phyloP scores from a whole-genome alignment of 2,329 filamentous ascomycete species.

The Thelonectria discophora region DNA sequence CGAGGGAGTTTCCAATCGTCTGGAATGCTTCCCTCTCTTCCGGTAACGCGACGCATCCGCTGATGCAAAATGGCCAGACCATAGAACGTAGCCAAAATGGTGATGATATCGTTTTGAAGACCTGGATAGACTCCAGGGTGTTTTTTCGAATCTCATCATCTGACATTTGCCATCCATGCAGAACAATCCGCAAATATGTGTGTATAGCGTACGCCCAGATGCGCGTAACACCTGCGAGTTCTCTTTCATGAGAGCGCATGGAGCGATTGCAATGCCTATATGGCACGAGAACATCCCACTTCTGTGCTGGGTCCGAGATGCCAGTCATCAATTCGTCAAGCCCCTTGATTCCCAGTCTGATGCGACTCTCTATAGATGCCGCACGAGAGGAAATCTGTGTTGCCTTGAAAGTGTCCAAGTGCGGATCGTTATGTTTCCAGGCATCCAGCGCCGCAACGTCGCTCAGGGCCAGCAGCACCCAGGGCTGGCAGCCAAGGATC shows the following conservation, averaged over 20 bases:
- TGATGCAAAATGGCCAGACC: slow-evolving; percentile 18
- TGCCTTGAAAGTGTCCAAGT: neutral
- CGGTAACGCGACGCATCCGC: slow-evolving; percentile 6
- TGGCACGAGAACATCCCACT: neutral
- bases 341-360: neutral
- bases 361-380: neutral
- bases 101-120: neutral
- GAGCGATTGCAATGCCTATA: neutral
- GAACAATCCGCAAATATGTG: neutral
- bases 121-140: neutral
- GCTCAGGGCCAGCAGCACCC: slow-evolving; percentile 11
- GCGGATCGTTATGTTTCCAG: neutral
- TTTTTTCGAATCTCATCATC: neutral
- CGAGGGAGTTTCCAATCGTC: neutral
- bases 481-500: slow-evolving; percentile 11
- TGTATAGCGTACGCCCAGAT: slow-evolving; percentile 9
- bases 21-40: neutral
- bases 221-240: neutral
- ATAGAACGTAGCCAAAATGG: slow-evolving; percentile 14
- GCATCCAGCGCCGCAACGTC: slow-evolving; percentile 4
- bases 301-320: neutral
- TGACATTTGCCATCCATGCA: neutral
- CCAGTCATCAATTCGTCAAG: neutral
- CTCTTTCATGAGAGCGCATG: neutral
- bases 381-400: neutral